Evolutionary conservation across 768 basidiomycete genomes (phyloP).

Genomic region (Suillus plorans): DNA sequence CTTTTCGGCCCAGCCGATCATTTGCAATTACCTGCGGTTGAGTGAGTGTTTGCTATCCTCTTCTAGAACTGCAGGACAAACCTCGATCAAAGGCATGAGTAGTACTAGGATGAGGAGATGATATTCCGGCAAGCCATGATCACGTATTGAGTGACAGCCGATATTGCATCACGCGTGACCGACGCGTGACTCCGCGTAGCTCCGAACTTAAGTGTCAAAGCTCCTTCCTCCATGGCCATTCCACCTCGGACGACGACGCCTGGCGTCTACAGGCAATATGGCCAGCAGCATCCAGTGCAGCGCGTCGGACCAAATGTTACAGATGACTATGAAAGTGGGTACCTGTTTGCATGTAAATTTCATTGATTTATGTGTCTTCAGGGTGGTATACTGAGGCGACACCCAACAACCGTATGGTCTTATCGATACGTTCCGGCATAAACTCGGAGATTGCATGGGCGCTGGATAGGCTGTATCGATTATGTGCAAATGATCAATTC

Average conservation of each 20-base stretch:
- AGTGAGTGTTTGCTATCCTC: not conserved
- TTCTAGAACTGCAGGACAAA: slow-evolving; percentile 18
- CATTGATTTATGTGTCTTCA: slow-evolving; percentile 26
- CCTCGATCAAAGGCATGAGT: slow-evolving; percentile 57
- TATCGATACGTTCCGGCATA: slow-evolving; percentile 84
- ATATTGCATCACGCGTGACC: slow-evolving; percentile 18
- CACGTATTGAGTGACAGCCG: not conserved
- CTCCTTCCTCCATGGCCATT: slow-evolving; percentile 24
- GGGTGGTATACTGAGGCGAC: slow-evolving; percentile 86
- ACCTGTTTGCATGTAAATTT: slow-evolving; percentile 4
- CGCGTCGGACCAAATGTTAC: slow-evolving; percentile 45
- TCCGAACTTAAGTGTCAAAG: slow-evolving; percentile 11
- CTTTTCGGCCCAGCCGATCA: slow-evolving; percentile 93
- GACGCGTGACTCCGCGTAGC: slow-evolving; percentile 21
- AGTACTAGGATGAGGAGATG: not conserved
- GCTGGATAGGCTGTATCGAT: slow-evolving; percentile 78
- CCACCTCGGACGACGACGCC: slow-evolving; percentile 27
- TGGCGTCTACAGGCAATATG: slow-evolving; percentile 26
- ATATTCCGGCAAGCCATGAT: not conserved
- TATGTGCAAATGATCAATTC: slow-evolving; percentile 81
- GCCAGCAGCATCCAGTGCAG: slow-evolving; percentile 19
- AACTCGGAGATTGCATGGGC: slow-evolving; percentile 86
- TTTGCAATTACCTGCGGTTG: slow-evolving; percentile 82
- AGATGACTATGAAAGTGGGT: slow-evolving; percentile 78
- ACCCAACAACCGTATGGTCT: slow-evolving; percentile 84